Evolutionary conservation across 768 basidiomycete genomes (phyloP).

Genomic region (Russula sp.): DNA sequence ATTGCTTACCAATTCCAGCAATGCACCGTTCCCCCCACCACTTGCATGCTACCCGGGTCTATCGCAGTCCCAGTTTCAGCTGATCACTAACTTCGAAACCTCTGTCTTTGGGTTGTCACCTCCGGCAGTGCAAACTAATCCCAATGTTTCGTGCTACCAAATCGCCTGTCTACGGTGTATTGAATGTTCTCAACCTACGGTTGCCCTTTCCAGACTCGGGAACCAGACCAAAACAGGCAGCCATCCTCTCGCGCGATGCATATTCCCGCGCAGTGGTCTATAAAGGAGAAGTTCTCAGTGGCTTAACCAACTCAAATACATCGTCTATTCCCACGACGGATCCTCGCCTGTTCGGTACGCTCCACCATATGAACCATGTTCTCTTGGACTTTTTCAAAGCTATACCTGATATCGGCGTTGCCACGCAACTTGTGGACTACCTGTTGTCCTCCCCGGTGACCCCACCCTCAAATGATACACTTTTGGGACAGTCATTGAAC

Average conservation of each 20-base stretch:
- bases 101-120: conserved; percentile 50
- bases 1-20: conserved; percentile 44
- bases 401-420: conserved; percentile 46
- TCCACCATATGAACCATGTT: conserved; percentile 54
- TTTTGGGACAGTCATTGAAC: conserved; percentile 43
- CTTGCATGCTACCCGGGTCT: conserved; percentile 60
- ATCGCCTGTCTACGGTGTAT: conserved; percentile 59
- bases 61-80: conserved; percentile 39
- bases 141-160: conserved; percentile 52
- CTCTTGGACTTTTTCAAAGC: conserved; percentile 54
- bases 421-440: conserved; percentile 49
- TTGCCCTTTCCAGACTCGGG: conserved; percentile 53
- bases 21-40: conserved; percentile 54
- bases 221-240: conserved; percentile 49
- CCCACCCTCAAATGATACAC: conserved; percentile 44
- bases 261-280: conserved; percentile 51
- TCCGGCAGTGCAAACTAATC: conserved; percentile 37
- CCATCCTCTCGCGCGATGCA: conserved; percentile 45
- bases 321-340: conserved; percentile 41
- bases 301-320: conserved; percentile 42
- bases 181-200: conserved; percentile 56
- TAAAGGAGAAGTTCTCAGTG: conserved; percentile 49
- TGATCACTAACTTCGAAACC: conserved; percentile 49
- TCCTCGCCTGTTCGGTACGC: conserved; percentile 55
- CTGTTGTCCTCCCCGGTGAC: conserved; percentile 43